Base-by-base conservation (phyloP, 148 eudicot genomes). In the Silene latifolia region DNA sequence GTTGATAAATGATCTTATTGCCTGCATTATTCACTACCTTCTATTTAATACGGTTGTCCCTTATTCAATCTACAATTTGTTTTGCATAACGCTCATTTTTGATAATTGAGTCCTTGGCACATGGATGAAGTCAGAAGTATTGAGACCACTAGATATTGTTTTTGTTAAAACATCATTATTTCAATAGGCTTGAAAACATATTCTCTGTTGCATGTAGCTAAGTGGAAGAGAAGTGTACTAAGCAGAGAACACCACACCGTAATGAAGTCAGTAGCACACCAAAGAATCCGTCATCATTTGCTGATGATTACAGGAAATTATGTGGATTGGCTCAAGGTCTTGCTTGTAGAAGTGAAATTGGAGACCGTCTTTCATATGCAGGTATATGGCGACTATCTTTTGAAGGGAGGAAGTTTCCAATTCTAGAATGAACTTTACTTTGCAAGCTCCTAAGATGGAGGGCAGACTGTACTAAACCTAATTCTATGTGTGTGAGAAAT, bases 311-410 rank as follows among this genome's bases (percentile, higher is more conserved):
- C 72, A 84, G 97, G 85, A 94, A 87, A 79, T 80, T 91, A 97
- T 74, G 77, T 90, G 67, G 98, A 94, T 85, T 94, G 98, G 83
- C 95, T 94, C 11, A 91, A 94, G 84, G 98, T 94, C 80, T 87
- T 94, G 75, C 97, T n/a, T n/a, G n/a, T n/a, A n/a, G n/a, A n/a
- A n/a, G n/a, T n/a, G n/a, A n/a, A n/a, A n/a, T n/a, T n/a, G 97
- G 96, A 94, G 80, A 88, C 98, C 71, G 83, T 94, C 78, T 94
- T 88, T 72, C 93, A 91, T 83, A 79, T 94, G 97, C 97, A 94
- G 98, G 98, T 89, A 75, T 81, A 78, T 83, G 48, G 60, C 6
- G 47, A 74, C 35, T 79, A 7, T 27, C 18, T 24, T 48, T 76
- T 17, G 35, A 8, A 66, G 65, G 23, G 5, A 57, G 8, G 3